Evolutionary conservation across 2,329 filamentous ascomycete genomes (phyloP).

Genomic region (Xylariaceae sp.): DNA sequence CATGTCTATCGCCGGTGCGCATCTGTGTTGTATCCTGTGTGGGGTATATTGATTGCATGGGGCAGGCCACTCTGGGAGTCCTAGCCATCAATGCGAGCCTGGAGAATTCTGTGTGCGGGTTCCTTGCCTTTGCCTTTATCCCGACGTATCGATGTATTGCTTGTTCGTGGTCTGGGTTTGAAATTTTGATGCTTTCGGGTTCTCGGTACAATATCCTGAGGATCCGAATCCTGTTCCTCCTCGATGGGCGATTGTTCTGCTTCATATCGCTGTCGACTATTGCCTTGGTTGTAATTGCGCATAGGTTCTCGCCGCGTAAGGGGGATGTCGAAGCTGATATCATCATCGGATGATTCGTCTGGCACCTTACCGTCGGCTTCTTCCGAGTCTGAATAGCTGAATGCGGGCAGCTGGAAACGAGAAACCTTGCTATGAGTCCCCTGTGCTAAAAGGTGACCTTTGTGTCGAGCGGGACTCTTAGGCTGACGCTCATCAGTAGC

Average conservation of each 20-base stretch:
- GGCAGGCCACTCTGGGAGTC: neutral
- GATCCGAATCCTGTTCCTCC: slow-evolving; percentile 8
- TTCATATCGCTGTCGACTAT: slow-evolving; percentile 3
- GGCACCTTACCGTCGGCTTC: slow-evolving; percentile 5
- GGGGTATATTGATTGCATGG: too few relatives aligned
- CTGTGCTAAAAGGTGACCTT: slow-evolving; percentile 1
- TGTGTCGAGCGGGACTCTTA: neutral
- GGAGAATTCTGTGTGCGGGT: too few relatives aligned
- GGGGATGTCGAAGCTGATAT: slow-evolving; percentile 23
- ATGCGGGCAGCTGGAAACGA: slow-evolving; percentile 13
- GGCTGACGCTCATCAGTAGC: neutral
- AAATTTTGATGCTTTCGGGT: neutral
- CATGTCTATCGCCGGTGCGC: too few relatives aligned
- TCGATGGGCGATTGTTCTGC: neutral
- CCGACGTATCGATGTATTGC: neutral
- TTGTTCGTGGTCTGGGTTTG: neutral
- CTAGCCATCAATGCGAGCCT: neutral
- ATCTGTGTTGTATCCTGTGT: too few relatives aligned
- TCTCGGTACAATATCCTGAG: neutral
- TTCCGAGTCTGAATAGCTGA: slow-evolving; percentile 15
- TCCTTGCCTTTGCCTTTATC: neutral
- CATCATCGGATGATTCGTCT: slow-evolving; percentile 18
- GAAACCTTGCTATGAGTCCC: slow-evolving; percentile 3
- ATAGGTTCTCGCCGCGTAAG: slow-evolving; percentile 10
- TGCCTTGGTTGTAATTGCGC: slow-evolving; percentile 6